Evolutionary conservation across 2,329 filamentous ascomycete species (phyloP).

Genomic region (Aureobasidium sp.): DNA sequence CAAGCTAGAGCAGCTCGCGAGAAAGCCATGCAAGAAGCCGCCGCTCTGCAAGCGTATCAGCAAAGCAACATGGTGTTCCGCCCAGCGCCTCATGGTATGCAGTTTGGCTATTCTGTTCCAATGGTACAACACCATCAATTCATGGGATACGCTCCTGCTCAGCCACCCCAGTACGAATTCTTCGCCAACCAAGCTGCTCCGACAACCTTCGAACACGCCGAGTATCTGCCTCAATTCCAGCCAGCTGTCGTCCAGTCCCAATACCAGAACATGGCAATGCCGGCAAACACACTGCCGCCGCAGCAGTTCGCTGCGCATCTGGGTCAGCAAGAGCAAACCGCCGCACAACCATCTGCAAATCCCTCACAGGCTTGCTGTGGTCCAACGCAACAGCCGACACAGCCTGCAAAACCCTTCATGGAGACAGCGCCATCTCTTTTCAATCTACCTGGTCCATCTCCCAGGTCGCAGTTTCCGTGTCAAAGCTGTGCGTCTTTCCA

Average conservation of each 20-base stretch:
- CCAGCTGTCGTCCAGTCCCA: not conserved
- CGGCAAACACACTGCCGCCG: not conserved
- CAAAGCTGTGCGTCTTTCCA: slow-evolving; percentile 12
- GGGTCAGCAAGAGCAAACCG: not conserved
- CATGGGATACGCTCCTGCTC: not conserved
- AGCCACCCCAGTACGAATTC: not conserved
- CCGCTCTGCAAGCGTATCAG: not conserved
- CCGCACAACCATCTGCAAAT: slow-evolving; percentile 2
- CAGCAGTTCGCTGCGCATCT: not conserved
- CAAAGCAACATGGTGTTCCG: not conserved
- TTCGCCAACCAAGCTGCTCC: not conserved
- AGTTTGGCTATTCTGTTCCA: not conserved
- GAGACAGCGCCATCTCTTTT: not conserved
- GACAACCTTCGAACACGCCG: not conserved
- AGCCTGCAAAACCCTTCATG: not conserved
- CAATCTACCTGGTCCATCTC: not conserved
- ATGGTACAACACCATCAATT: not conserved
- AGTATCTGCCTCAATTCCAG: not conserved
- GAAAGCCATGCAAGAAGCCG: not conserved
- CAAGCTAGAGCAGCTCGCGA: not conserved
- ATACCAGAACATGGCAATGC: not conserved
- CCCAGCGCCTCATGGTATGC: not conserved
- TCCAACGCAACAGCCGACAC: not conserved
- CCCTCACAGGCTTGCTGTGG: slow-evolving; percentile 13
- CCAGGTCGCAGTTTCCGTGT: slow-evolving; percentile 14